Percentiles rank a stretch among this genome's conserved stretches.
These are phyloP conservation scores for Dujonia santamariae DNA, from an alignment of 1,139 yeast species.

Conservation along the genomic window DNA sequence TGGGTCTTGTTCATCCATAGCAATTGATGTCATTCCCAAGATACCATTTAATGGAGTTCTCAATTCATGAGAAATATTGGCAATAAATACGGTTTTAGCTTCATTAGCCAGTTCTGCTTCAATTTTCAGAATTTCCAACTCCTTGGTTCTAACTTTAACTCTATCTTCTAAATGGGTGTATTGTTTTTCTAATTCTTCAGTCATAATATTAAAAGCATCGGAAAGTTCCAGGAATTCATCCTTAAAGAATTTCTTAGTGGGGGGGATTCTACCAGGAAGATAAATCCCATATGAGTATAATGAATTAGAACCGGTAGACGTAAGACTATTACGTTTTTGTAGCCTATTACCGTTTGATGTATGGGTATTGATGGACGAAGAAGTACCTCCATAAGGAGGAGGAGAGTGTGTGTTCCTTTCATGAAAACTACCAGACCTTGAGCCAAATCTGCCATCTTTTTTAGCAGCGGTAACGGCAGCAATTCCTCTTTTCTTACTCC, in stretches of 20 bases:
- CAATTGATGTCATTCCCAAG: conserved; percentile 91
- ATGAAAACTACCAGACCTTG: neutral
- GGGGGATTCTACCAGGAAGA: conserved; percentile 51
- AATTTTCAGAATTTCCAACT: conserved; percentile 81
- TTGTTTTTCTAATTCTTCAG: conserved; percentile 80
- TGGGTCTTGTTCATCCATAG: conserved; percentile 77
- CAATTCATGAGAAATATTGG: conserved; percentile 92
- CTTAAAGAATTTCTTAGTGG: conserved; percentile 57
- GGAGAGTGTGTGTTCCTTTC: conserved; percentile 2
- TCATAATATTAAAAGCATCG: conserved; percentile 88
- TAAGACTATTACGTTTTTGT: conserved; percentile 22
- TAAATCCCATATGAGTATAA: conserved; percentile 38
- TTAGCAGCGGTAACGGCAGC: conserved; percentile 5
- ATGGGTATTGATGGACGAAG: conserved; percentile 1
- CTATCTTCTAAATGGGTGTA: conserved; percentile 84
- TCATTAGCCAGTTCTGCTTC: conserved; percentile 94
- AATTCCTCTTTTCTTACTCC: conserved; percentile 26
- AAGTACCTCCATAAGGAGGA: conserved; percentile 8
- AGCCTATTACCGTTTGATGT: neutral
- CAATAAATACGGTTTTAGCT: conserved; percentile 91
- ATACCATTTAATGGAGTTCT: conserved; percentile 96
- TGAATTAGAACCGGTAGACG: conserved; percentile 23
- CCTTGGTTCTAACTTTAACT: conserved; percentile 84
- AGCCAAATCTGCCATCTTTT: neutral
- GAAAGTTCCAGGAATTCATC: conserved; percentile 89